Conservation (phyloP, 2,329 filamentous ascomycete genomes). For the Fusarium brevicatenulatum region DNA sequence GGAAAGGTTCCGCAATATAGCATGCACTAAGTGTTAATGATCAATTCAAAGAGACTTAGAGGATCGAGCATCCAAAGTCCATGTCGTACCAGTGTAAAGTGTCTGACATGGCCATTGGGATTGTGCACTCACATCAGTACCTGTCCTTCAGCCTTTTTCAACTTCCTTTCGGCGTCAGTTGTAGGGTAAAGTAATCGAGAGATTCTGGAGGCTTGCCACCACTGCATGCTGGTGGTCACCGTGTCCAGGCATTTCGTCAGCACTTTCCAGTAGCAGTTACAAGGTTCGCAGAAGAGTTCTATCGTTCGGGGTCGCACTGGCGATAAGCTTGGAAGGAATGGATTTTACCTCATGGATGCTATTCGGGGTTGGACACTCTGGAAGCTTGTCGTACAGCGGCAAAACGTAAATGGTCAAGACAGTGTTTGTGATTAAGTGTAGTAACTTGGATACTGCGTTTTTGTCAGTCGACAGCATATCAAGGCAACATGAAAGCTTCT, state of each 20-base stretch:
- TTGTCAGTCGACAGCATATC: background rate
- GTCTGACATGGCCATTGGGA: fast-evolving
- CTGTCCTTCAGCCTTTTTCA: fast-evolving
- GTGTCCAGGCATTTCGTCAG: background rate
- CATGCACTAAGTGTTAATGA: fast-evolving
- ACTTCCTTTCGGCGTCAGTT: background rate
- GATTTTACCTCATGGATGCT: background rate
- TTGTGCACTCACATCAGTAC: fast-evolving
- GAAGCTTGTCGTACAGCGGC: too few relatives aligned
- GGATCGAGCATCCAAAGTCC: fast-evolving
- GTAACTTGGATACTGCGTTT: background rate
- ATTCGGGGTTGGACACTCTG: too few relatives aligned
- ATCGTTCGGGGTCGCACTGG: fast-evolving
- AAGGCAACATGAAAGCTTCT: background rate
- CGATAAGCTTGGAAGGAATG: background rate
- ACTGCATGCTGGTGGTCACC: background rate
- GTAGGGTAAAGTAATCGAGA: background rate
- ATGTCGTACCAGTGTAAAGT: fast-evolving
- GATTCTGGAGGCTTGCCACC: too few relatives aligned
- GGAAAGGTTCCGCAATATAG: too few relatives aligned
- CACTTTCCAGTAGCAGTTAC: too few relatives aligned
- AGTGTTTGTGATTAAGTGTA: background rate
- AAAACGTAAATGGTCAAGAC: too few relatives aligned
- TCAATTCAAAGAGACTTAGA: too few relatives aligned
- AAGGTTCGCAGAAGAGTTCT: fast-evolving